Evolutionary conservation across 495 filamentous ascomycete genomes (phyloP), one percentile per base, ranked within the genome.

Genomic region (Lindgomyces ingoldianus): DNA sequence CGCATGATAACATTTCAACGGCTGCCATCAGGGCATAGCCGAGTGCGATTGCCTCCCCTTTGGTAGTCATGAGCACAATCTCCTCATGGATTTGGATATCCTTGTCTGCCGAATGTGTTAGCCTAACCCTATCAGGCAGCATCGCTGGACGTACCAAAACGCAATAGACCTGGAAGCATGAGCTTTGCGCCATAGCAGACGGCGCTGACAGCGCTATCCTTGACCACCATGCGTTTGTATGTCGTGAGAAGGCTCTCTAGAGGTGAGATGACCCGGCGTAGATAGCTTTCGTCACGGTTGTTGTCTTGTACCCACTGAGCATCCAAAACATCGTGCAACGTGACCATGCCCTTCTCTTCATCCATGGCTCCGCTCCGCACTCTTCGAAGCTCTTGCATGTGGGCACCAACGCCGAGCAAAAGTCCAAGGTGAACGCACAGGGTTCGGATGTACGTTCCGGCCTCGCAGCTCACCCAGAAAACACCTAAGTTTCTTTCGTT

Each of bases 381-480:
- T 80, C 94, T 87, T 65, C 94, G 83, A 49, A 98, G 86, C 79
- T 98, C 94, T 77, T 98, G 95, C 94, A 98, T 98, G 77, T 98
- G 94, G 11, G 90, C 94, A 66, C 95, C 94, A 45, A 96, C 91
- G 71, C 94, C 94, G 44, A 98, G 83, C 55, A 98, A 76, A 60
- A 98, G 81, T 62, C 94, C 94, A 66, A 98, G 78, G 79, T 98
- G 94, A 39, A 98, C 94, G 79, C 94, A 98, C 21, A 98, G 85
- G 12, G 95, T 98, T 78, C 94, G 89, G 74, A 98, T 97, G 73
- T 98, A 98, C 30, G 94, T 98, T 72, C 94, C 94, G 63, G 94
- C 94, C 78, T 98, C 94, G 76, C 94, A 98, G 77, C 90, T 93
- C 61, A 98, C 95, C 94, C 94, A 97, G 84, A 98, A 98, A 30